A percentile compares a stretch with the other conserved stretches of the same genome.
Conservation (phyloP, 1,284 basidiomycete genomes). For the Pterulicium gracile region DNA sequence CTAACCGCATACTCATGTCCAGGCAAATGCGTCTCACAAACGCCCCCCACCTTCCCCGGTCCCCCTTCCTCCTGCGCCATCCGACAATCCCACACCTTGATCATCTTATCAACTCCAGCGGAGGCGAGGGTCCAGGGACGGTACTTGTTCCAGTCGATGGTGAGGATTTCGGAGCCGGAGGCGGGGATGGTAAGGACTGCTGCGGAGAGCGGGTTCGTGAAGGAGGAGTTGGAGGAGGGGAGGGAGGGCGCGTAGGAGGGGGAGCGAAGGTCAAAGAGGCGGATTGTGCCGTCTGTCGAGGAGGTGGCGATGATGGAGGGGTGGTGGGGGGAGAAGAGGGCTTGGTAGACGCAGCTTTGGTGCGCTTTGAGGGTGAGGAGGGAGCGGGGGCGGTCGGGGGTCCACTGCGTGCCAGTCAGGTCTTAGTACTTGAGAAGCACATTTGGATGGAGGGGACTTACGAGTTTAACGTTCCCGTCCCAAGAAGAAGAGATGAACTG, state of each 20-base stretch:
- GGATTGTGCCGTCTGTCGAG: slow-evolving; percentile 76
- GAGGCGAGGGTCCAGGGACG: slow-evolving; percentile 69
- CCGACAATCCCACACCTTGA: slow-evolving; percentile 81
- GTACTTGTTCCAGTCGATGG: slow-evolving; percentile 92
- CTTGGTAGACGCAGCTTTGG: slow-evolving; percentile 78
- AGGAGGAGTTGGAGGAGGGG: slow-evolving; percentile 35
- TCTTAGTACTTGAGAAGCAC: too few species aligned
- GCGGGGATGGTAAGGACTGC: slow-evolving; percentile 63
- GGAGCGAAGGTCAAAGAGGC: slow-evolving; percentile 70
- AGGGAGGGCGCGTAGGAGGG: slow-evolving; percentile 35
- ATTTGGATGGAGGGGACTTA: too few species aligned
- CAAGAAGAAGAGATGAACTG: slow-evolving; percentile 84
- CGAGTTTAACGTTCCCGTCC: slow-evolving; percentile 88
- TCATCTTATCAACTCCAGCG: slow-evolving; percentile 69
- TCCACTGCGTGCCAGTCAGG: too few species aligned
- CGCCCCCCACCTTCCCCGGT: slow-evolving; percentile 47
- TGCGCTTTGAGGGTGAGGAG: slow-evolving; percentile 77
- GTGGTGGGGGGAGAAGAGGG: slow-evolving; percentile 85
- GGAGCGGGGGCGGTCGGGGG: slow-evolving; percentile 69
- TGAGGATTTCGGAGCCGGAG: slow-evolving; percentile 61
- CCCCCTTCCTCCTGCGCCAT: slow-evolving; percentile 51
- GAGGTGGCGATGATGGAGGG: slow-evolving; percentile 75
- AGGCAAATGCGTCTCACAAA: slow-evolving; percentile 53
- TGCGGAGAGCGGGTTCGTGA: slow-evolving; percentile 51
- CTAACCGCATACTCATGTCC: slow-evolving; percentile 80